phyloP scores from a whole-genome alignment of 495 filamentous ascomycete species.

The Penicillium mononematosum region DNA sequence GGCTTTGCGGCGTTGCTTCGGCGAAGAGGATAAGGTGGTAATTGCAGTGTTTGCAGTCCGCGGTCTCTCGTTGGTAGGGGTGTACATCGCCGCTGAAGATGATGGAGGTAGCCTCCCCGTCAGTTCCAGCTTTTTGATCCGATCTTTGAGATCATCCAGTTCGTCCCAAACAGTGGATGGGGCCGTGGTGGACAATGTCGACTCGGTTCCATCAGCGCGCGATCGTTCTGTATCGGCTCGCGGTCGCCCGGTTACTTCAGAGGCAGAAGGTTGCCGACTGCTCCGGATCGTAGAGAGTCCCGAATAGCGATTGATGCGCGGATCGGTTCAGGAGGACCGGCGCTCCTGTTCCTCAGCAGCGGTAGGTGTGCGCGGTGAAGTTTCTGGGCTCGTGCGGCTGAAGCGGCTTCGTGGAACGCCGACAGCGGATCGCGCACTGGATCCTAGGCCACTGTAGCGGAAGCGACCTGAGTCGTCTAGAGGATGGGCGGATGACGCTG shows the following conservation, averaged over 20 bases:
- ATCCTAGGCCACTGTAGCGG: slow-evolving; percentile 38
- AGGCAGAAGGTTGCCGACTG: slow-evolving; percentile 51
- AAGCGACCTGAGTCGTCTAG: slow-evolving; percentile 46
- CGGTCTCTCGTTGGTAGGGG: slow-evolving; percentile 74
- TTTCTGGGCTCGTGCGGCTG: slow-evolving; percentile 41
- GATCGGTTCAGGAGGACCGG: slow-evolving; percentile 45
- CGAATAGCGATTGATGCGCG: slow-evolving; percentile 53
- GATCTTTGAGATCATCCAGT: slow-evolving; percentile 90
- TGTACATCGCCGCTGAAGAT: slow-evolving; percentile 74
- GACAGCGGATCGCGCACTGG: slow-evolving; percentile 47
- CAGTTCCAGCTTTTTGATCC: slow-evolving; percentile 87
- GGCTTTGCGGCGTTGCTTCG: slow-evolving; percentile 60
- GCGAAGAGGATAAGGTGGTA: slow-evolving; percentile 87
- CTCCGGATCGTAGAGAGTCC: slow-evolving; percentile 51
- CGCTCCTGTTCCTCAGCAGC: slow-evolving; percentile 46
- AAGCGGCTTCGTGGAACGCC: slow-evolving; percentile 41
- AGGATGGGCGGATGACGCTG: slow-evolving; percentile 51
- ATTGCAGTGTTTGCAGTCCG: slow-evolving; percentile 90
- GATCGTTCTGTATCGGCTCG: slow-evolving; percentile 50
- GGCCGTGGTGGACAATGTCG: slow-evolving; percentile 79
- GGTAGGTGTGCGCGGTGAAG: slow-evolving; percentile 45
- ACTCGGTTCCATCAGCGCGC: slow-evolving; percentile 66
- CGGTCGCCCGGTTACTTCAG: slow-evolving; percentile 42
- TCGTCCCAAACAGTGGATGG: slow-evolving; percentile 98
- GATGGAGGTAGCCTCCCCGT: slow-evolving; percentile 82